Conservation (phyloP, 768 basidiomycete genomes). For the Tricholoma saponaceum region DNA sequence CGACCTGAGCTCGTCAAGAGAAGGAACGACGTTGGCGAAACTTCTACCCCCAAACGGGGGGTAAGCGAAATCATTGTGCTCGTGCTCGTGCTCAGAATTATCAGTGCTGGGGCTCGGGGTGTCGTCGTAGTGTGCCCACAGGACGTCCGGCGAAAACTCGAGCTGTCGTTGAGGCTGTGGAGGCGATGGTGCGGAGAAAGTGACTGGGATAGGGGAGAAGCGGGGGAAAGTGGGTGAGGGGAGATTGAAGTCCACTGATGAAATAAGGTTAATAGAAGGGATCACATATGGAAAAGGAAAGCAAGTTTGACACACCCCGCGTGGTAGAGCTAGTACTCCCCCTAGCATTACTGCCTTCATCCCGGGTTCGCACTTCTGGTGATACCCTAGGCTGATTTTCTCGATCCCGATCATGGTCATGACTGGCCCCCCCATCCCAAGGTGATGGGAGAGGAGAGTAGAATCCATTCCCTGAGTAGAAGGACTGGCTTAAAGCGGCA, state of each 20-base stretch:
- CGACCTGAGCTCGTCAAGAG: constrained; percentile 11
- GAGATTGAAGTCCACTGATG: neutral
- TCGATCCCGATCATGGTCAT: neutral
- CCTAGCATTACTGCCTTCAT: neutral
- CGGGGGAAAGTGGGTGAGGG: neutral
- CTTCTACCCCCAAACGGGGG: neutral
- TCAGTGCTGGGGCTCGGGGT: constrained; percentile 4
- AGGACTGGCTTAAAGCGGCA: neutral
- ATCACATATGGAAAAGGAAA: too few species aligned
- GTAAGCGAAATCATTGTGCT: neutral
- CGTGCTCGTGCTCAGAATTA: neutral
- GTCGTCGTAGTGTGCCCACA: constrained; percentile 1
- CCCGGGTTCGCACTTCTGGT: neutral
- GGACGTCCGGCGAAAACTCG: neutral
- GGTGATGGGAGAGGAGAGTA: neutral
- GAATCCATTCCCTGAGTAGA: neutral
- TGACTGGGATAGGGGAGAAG: neutral
- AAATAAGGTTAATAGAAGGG: neutral
- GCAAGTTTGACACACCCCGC: neutral
- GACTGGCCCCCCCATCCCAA: neutral
- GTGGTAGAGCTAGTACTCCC: too few species aligned
- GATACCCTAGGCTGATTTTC: neutral
- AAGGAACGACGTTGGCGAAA: constrained; percentile 8
- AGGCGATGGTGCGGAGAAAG: neutral
- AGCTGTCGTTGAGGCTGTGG: neutral